Evolutionary conservation across 306 rosid species (phyloP).

Genomic region (Bauhinia variegata): DNA sequence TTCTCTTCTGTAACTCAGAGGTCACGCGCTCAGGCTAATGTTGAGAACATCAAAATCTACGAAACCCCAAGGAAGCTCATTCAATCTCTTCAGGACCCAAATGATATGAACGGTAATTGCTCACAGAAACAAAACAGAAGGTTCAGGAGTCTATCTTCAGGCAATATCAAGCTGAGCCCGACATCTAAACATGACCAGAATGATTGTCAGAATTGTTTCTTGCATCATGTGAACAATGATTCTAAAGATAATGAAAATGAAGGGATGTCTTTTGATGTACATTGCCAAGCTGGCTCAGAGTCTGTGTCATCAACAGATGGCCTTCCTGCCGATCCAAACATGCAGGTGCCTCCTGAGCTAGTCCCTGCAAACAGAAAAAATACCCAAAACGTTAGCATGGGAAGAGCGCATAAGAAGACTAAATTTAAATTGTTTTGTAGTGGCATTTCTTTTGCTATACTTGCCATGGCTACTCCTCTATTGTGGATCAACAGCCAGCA

Average conservation of each 20-base stretch:
- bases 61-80: slow-evolving; percentile 75
- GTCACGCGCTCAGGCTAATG: slow-evolving; percentile 43
- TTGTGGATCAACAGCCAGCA: slow-evolving; percentile 64
- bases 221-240: slow-evolving; percentile 34
- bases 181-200: slow-evolving; percentile 44
- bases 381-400: slow-evolving; percentile 13
- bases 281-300: slow-evolving; percentile 56
- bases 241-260: slow-evolving; percentile 42
- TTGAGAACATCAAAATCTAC: slow-evolving; percentile 53
- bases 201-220: too few species aligned
- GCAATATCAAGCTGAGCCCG: slow-evolving; percentile 60
- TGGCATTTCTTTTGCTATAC: slow-evolving; percentile 53
- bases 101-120: slow-evolving; percentile 44
- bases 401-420: slow-evolving; percentile 42
- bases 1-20: slow-evolving; percentile 54
- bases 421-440: slow-evolving; percentile 57
- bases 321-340: slow-evolving; percentile 39
- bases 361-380: slow-evolving; percentile 38
- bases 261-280: slow-evolving; percentile 44
- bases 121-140: slow-evolving; percentile 48
- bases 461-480: slow-evolving; percentile 54
- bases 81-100: slow-evolving; percentile 74
- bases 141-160: slow-evolving; percentile 58
- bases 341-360: slow-evolving; percentile 37
- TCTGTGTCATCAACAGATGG: slow-evolving; percentile 76